These are phyloP conservation scores for Hypericum androsaemum DNA, from an alignment of 345 rosid genomes.

Conservation along the genomic window DNA sequence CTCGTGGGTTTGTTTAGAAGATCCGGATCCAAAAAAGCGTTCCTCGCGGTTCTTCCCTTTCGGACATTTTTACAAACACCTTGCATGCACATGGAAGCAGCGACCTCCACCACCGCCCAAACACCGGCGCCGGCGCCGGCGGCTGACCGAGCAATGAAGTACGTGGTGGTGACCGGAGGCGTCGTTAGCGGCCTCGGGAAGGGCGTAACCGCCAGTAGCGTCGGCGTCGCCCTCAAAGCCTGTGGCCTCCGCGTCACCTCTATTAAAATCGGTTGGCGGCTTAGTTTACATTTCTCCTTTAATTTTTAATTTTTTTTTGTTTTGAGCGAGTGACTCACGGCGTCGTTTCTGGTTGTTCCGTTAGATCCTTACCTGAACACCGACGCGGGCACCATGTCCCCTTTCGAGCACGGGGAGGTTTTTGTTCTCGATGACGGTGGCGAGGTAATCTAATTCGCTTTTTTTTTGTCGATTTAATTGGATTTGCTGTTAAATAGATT, in stretches of 20 bases:
- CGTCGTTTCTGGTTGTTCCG: slow-evolving; percentile 1
- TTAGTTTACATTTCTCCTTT: not conserved
- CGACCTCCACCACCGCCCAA: not conserved
- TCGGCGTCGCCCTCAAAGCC: slow-evolving; percentile 92
- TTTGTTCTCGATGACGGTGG: slow-evolving; percentile 97
- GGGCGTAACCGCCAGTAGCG: slow-evolving; percentile 94
- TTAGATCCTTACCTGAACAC: slow-evolving; percentile 90
- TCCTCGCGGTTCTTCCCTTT: slow-evolving; percentile 17
- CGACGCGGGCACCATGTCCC: slow-evolving; percentile 99
- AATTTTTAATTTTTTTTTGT: not conserved
- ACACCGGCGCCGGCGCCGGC: not conserved
- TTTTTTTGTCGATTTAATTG: not conserved
- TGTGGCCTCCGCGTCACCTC: slow-evolving; percentile 96
- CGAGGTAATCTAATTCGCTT: slow-evolving; percentile 41
- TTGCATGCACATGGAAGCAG: slow-evolving; percentile 18
- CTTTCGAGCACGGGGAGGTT: slow-evolving; percentile 95
- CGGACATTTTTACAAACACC: slow-evolving; percentile 36
- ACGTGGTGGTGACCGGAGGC: slow-evolving; percentile 88
- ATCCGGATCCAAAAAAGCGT: too few relatives aligned
- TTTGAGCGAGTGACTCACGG: not conserved
- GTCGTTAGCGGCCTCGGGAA: slow-evolving; percentile 98
- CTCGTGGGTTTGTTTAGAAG: too few relatives aligned
- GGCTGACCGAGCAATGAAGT: slow-evolving; percentile 48
- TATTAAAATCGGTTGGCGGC: slow-evolving; percentile 68
- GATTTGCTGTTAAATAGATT: too few relatives aligned